A percentile compares a stretch with the other conserved stretches of the same genome.
These are phyloP conservation scores for Rubus parviflorus DNA, from an alignment of 306 rosid species.

Conservation along the genomic window DNA sequence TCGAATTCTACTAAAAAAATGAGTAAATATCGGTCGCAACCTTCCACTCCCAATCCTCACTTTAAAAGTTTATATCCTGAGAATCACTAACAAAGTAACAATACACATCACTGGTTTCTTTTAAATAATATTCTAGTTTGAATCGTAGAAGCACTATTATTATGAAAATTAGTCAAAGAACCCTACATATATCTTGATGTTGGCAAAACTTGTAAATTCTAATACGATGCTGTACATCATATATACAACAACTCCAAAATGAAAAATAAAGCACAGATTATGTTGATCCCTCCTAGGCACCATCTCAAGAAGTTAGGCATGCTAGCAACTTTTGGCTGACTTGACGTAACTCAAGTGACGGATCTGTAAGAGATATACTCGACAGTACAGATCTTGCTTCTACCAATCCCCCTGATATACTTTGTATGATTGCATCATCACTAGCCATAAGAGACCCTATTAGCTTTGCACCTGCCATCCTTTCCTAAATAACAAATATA, in stretches of 20 bases:
- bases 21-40: too few species aligned
- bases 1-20: too few species aligned
- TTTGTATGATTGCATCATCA: slow-evolving; percentile 70
- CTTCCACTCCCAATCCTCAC: too few species aligned
- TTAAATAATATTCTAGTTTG: too few species aligned
- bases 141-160: too few species aligned
- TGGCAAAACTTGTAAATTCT: background rate
- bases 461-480: slow-evolving; percentile 79
- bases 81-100: too few species aligned
- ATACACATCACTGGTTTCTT: too few species aligned
- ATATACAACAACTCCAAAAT: background rate
- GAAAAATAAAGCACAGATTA: background rate
- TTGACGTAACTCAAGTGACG: slow-evolving; percentile 61
- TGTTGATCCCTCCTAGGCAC: background rate
- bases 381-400: slow-evolving; percentile 75
- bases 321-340: slow-evolving; percentile 70
- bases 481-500: slow-evolving; percentile 57
- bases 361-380: slow-evolving; percentile 49
- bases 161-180: background rate
- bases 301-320: slow-evolving; percentile 61
- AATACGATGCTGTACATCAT: background rate
- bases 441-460: slow-evolving; percentile 87
- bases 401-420: slow-evolving; percentile 56
- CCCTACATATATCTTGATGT: background rate
- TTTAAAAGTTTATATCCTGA: too few species aligned